Conservation (phyloP, 148 eudicot species). For the Drosera capensis region DNA sequence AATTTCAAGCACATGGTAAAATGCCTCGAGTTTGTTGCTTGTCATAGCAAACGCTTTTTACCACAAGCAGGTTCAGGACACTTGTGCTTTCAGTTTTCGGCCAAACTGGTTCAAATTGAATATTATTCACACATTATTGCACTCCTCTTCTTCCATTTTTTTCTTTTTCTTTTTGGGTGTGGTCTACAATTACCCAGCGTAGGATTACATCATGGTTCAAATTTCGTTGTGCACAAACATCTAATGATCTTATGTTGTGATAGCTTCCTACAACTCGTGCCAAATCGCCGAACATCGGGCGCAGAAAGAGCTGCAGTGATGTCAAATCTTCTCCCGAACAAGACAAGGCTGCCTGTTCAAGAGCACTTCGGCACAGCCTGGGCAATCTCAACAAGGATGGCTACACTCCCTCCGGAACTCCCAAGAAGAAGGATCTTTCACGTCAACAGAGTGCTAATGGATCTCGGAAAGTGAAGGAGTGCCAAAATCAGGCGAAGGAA, state of each 20-base stretch:
- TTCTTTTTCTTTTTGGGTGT: too few species aligned
- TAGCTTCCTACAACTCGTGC: constrained; percentile 64
- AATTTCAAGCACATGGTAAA: too few species aligned
- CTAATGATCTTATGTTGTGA: background rate
- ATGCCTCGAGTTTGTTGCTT: too few species aligned
- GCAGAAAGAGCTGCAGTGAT: constrained; percentile 81
- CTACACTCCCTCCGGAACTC: constrained; percentile 19
- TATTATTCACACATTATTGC: too few species aligned
- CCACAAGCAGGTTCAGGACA: too few species aligned
- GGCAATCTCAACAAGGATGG: constrained; percentile 33
- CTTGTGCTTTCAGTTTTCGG: too few species aligned
- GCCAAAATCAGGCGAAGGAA: constrained; percentile 21
- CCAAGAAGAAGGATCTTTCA: constrained; percentile 33
- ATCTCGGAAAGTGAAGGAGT: constrained; percentile 12
- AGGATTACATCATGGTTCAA: too few species aligned
- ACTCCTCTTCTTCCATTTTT: too few species aligned
- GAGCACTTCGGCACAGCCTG: constrained; percentile 50
- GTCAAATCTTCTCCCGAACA: constrained; percentile 23
- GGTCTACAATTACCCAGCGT: too few species aligned
- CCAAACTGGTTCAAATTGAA: too few species aligned
- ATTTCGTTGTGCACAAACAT: background rate
- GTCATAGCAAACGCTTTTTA: too few species aligned
- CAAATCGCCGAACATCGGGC: constrained; percentile 66
- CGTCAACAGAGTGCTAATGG: constrained; percentile 7
- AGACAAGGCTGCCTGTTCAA: constrained; percentile 22